Conservation (phyloP, 176 grass and related monocot species). For the Oryza rufipogon region DNA sequence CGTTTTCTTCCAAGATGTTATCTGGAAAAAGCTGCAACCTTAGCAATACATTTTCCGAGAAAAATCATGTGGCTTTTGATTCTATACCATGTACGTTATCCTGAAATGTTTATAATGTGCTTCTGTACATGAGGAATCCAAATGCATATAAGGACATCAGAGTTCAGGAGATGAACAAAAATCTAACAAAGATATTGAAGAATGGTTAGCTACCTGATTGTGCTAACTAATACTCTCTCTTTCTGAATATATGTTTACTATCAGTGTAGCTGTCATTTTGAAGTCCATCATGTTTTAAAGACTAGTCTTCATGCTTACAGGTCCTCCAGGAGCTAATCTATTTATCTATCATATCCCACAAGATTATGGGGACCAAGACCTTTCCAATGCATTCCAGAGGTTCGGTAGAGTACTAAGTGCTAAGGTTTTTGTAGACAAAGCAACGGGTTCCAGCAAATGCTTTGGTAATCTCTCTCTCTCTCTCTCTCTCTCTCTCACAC, state of each 20-base stretch:
- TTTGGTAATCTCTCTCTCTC: slow-evolving; percentile 60
- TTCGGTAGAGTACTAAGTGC: slow-evolving; percentile 93
- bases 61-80: slow-evolving; percentile 11
- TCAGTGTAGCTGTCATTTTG: neutral
- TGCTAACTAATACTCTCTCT: neutral
- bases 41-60: neutral
- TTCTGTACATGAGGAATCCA: neutral
- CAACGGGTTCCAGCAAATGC: slow-evolving; percentile 95
- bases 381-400: slow-evolving; percentile 82
- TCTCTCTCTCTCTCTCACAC: neutral
- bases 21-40: neutral
- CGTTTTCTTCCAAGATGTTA: slow-evolving; percentile 2
- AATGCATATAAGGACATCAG: neutral
- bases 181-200: neutral
- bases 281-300: neutral
- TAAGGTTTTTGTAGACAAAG: slow-evolving; percentile 98
- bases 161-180: slow-evolving; percentile 8
- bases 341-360: slow-evolving; percentile 94
- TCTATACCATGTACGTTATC: neutral
- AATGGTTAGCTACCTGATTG: slow-evolving; percentile 13
- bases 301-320: slow-evolving; percentile 41
- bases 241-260: neutral
- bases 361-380: slow-evolving; percentile 83
- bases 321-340: slow-evolving; percentile 87
- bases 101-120: slow-evolving; percentile 13